A percentile compares a stretch with the other conserved stretches of the same genome.
Conservation (phyloP, 495 filamentous ascomycete species). For the Physcia stellaris region DNA sequence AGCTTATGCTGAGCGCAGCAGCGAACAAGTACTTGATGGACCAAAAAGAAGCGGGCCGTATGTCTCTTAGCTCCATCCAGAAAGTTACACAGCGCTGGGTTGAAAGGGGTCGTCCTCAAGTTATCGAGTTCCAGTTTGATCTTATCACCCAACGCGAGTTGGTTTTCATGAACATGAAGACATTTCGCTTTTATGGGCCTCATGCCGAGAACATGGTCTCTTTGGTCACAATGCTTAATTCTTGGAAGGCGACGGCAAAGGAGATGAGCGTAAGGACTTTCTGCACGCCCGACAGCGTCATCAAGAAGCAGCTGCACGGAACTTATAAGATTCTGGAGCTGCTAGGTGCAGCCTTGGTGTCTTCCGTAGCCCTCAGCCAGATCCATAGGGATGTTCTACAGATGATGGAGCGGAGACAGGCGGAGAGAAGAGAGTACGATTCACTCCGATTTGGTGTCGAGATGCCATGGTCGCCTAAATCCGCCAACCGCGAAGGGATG, state of each 20-base stretch:
- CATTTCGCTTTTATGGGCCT: conserved; percentile 33
- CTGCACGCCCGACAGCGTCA: conserved; percentile 37
- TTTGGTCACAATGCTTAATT: conserved; percentile 33
- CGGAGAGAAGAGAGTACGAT: conserved; percentile 18
- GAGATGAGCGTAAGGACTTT: conserved; percentile 43
- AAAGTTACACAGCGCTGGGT: conserved; percentile 32
- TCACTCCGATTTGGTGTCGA: conserved; percentile 12
- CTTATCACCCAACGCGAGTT: conserved; percentile 40
- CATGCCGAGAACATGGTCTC: conserved; percentile 25
- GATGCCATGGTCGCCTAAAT: conserved; percentile 10
- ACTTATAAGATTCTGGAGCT: conserved; percentile 38
- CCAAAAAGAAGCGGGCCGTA: conserved; percentile 29
- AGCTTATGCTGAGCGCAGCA: conserved; percentile 37
- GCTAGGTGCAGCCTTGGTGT: conserved; percentile 29
- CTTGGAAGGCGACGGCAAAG: conserved; percentile 36
- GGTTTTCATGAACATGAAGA: conserved; percentile 34
- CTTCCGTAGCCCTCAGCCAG: conserved; percentile 27
- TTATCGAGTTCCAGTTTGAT: conserved; percentile 44
- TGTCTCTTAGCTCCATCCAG: conserved; percentile 32
- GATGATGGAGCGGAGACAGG: conserved; percentile 20
- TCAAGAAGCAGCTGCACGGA: conserved; percentile 41
- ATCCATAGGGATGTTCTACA: conserved; percentile 20
- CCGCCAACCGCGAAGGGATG: conserved; percentile 3
- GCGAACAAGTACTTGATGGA: conserved; percentile 38
- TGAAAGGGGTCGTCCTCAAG: conserved; percentile 36